Evolutionary conservation across 2,329 filamentous ascomycete species (phyloP).

Genomic region (Scedosporium minutisporum): DNA sequence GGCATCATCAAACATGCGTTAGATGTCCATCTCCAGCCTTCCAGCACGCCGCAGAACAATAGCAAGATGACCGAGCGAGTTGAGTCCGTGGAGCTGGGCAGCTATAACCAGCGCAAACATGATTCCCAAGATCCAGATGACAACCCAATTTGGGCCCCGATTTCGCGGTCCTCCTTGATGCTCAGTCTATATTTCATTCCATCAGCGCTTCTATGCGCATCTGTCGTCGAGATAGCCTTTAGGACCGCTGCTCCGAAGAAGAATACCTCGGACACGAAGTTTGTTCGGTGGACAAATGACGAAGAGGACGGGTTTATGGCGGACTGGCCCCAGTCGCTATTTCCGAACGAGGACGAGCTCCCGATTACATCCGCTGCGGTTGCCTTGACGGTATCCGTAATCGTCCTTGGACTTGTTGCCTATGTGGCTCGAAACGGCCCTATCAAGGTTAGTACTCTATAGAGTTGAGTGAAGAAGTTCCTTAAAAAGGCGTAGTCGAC

Average conservation of each 20-base stretch:
- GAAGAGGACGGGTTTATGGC: constrained; percentile 2
- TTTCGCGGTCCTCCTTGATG: background rate
- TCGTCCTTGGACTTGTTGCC: background rate
- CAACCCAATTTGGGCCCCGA: background rate
- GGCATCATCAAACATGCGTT: background rate
- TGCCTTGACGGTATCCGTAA: background rate
- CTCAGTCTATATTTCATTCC: background rate
- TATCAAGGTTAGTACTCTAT: background rate
- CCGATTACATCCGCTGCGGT: background rate
- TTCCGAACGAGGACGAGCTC: constrained; percentile 1
- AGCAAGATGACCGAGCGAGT: background rate
- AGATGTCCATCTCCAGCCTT: background rate
- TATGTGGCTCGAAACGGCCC: background rate
- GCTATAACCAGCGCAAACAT: background rate
- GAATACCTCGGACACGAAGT: background rate
- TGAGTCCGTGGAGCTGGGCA: constrained; percentile 3
- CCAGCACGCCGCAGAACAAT: background rate
- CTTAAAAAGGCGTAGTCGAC: background rate
- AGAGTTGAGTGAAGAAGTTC: background rate
- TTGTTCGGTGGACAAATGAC: background rate
- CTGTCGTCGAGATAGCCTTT: background rate
- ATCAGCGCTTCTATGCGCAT: background rate
- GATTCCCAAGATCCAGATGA: background rate
- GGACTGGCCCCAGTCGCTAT: constrained; percentile 3
- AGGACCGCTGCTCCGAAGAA: background rate